Conservation (phyloP, 2,329 filamentous ascomycete species). For the Cryphonectria carpinicola region DNA sequence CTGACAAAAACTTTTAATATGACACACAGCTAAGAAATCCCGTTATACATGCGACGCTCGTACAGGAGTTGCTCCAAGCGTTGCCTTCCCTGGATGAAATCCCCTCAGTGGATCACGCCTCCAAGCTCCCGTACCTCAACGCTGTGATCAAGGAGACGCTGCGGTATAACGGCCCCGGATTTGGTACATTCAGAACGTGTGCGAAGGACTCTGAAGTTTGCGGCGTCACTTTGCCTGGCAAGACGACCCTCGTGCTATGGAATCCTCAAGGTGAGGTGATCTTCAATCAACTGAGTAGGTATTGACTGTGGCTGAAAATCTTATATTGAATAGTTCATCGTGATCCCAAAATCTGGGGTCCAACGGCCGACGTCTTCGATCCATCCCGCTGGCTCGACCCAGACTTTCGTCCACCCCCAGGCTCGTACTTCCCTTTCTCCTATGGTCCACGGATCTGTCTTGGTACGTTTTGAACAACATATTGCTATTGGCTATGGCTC, state of each 20-base stretch:
- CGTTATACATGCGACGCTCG: not conserved
- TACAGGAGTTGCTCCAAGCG: slow-evolving; percentile 2
- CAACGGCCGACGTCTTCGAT: slow-evolving; percentile 8
- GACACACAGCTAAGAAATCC: slow-evolving; percentile 1
- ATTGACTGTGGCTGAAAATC: not conserved
- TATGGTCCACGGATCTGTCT: slow-evolving; percentile 10
- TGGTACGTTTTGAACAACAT: not conserved
- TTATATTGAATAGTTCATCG: not conserved
- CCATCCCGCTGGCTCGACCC: slow-evolving; percentile 13
- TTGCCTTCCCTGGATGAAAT: not conserved
- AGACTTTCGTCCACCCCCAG: slow-evolving; percentile 4
- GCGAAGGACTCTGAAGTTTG: slow-evolving; percentile 3
- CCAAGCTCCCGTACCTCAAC: slow-evolving; percentile 10
- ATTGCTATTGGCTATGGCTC: not conserved
- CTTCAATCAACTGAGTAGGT: not conserved
- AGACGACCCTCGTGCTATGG: slow-evolving; percentile 10
- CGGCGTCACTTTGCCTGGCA: slow-evolving; percentile 4
- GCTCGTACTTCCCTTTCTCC: slow-evolving; percentile 12
- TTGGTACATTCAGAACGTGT: slow-evolving; percentile 12
- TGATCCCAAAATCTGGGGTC: slow-evolving; percentile 13
- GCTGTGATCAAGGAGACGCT: slow-evolving; percentile 13
- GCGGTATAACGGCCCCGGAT: slow-evolving; percentile 5
- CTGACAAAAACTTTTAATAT: not conserved
- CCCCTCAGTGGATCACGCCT: not conserved
- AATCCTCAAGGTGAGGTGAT: slow-evolving; percentile 9